phyloP scores from a whole-genome alignment of 2,329 filamentous ascomycete genomes.

The Colletotrichum sp. region DNA sequence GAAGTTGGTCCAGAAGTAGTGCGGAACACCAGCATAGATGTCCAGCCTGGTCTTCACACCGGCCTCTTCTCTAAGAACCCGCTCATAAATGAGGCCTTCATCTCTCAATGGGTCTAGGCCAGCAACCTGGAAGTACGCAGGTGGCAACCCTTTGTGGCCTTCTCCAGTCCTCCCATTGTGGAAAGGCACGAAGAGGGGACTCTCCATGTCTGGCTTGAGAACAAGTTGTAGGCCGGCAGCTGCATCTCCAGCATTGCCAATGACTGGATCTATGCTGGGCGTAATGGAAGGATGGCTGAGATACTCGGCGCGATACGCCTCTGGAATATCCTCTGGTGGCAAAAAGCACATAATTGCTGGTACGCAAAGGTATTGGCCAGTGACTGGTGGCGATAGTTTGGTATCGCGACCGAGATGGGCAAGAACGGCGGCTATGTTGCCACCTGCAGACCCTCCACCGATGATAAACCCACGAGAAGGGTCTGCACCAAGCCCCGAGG shows the following conservation, averaged over 20 bases:
- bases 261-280: background rate
- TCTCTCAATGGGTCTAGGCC: slow-evolving; percentile 57
- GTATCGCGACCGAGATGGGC: slow-evolving; percentile 43
- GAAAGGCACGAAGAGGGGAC: slow-evolving; percentile 13
- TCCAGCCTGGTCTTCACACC: slow-evolving; percentile 48
- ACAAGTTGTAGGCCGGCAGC: background rate
- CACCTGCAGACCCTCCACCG: slow-evolving; percentile 56
- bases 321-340: background rate
- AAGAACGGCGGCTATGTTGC: slow-evolving; percentile 52
- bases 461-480: slow-evolving; percentile 50
- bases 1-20: slow-evolving; percentile 15
- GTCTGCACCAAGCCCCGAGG: slow-evolving; percentile 41
- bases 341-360: slow-evolving; percentile 5
- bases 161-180: background rate
- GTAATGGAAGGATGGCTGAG: background rate
- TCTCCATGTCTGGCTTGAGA: slow-evolving; percentile 7
- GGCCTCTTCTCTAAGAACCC: slow-evolving; percentile 48
- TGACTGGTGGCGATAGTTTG: slow-evolving; percentile 43
- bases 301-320: slow-evolving; percentile 7
- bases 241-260: background rate
- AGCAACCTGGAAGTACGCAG: slow-evolving; percentile 45
- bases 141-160: slow-evolving; percentile 3
- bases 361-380: slow-evolving; percentile 32
- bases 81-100: slow-evolving; percentile 57
- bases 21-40: slow-evolving; percentile 14